These are phyloP conservation scores for Raffaelea arxii DNA, from an alignment of 2,329 filamentous ascomycete genomes.

Conservation along the genomic window DNA sequence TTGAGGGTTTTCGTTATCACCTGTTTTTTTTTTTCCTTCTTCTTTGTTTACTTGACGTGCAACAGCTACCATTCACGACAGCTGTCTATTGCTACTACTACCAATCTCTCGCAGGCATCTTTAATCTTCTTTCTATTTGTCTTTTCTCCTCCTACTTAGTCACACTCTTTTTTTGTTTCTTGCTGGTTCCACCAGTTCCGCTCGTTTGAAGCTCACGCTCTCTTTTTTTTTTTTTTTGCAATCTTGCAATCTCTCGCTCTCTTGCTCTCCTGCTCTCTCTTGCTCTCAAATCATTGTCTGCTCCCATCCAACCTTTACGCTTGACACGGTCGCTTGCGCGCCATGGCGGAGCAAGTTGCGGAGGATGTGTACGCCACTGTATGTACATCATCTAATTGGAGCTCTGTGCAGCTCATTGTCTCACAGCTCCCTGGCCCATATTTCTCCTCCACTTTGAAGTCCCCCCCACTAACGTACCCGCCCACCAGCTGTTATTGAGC, in stretches of 20 bases:
- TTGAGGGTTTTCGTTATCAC: no score
- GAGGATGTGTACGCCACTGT: constrained; percentile 50
- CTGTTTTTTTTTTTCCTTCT: neutral
- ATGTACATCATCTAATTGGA: constrained; percentile 19
- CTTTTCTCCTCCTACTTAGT: neutral
- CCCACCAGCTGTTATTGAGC: constrained; percentile 73
- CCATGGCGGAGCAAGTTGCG: constrained; percentile 28
- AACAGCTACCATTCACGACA: no score
- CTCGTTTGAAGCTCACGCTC: neutral
- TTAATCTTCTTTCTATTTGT: neutral
- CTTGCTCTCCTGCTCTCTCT: neutral
- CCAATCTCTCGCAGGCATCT: no score
- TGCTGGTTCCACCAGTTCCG: neutral
- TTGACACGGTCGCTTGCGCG: constrained; percentile 10
- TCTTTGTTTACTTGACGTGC: no score
- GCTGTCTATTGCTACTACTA: neutral
- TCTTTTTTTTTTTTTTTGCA: neutral
- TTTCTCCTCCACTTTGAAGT: neutral
- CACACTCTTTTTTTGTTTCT: neutral
- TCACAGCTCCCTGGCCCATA: neutral
- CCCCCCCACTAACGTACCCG: constrained; percentile 2
- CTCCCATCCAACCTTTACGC: constrained; percentile 1
- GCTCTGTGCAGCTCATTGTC: neutral
- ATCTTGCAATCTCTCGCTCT: neutral
- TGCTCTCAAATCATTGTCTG: no score